Evolutionary conservation across 1,284 basidiomycete species (phyloP).

Genomic region (Anthracocystis setariae): DNA sequence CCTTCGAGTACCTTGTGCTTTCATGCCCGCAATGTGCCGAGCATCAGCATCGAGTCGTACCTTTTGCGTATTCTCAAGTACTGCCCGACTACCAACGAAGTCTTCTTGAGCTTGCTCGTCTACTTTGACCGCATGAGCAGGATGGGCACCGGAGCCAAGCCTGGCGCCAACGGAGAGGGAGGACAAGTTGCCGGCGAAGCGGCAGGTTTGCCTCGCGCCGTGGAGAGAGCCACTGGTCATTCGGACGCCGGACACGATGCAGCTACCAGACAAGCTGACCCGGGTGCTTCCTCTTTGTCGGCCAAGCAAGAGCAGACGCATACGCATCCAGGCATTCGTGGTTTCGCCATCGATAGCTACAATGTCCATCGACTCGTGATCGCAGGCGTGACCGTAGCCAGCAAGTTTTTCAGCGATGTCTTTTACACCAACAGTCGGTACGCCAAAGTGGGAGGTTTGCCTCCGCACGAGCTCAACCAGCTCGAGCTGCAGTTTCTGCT

Average conservation of each 20-base stretch:
- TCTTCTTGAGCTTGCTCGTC: slow-evolving; percentile 90
- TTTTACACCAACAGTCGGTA: slow-evolving; percentile 99
- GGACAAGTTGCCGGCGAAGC: slow-evolving; percentile 51
- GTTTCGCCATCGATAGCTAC: slow-evolving; percentile 94
- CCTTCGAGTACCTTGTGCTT: slow-evolving; percentile 88
- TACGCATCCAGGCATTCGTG: slow-evolving; percentile 68
- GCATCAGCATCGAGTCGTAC: slow-evolving; percentile 93
- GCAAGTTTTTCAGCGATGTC: slow-evolving; percentile 98
- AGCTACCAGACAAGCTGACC: slow-evolving; percentile 11
- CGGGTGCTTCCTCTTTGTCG: background rate
- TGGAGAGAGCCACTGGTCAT: slow-evolving; percentile 28
- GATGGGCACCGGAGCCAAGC: slow-evolving; percentile 71
- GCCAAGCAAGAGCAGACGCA: slow-evolving; percentile 11
- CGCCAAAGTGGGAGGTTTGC: slow-evolving; percentile 96
- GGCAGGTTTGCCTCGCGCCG: slow-evolving; percentile 45
- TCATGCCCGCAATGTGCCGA: slow-evolving; percentile 93
- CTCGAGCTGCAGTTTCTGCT: slow-evolving; percentile 96
- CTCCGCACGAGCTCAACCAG: slow-evolving; percentile 92
- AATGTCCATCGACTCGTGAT: slow-evolving; percentile 97
- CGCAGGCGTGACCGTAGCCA: slow-evolving; percentile 95
- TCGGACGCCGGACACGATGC: slow-evolving; percentile 1
- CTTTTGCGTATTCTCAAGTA: slow-evolving; percentile 95
- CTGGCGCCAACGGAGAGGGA: slow-evolving; percentile 43
- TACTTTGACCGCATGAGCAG: slow-evolving; percentile 88
- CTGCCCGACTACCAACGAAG: slow-evolving; percentile 97